These are phyloP conservation scores for Nakazawaea ishiwadae DNA, from an alignment of 805 yeast genomes.

Conservation along the genomic window DNA sequence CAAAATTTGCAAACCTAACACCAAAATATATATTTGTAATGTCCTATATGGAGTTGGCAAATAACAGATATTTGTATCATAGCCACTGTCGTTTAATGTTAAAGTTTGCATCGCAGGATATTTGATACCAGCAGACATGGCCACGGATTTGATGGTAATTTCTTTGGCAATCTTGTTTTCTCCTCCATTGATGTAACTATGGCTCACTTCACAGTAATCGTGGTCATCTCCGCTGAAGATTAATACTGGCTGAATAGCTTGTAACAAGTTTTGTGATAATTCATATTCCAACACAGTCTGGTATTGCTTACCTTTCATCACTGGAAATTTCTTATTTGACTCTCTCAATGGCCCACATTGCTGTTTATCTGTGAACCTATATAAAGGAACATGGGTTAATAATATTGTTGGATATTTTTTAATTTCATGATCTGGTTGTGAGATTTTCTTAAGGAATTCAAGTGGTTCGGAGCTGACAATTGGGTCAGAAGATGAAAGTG, in stretches of 20 bases:
- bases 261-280: conserved; percentile 54
- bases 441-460: conserved; percentile 43
- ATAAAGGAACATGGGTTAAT: conserved; percentile 85
- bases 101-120: conserved; percentile 85
- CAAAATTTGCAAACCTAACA: conserved; percentile 7
- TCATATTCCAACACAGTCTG: conserved; percentile 78
- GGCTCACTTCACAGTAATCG: conserved; percentile 82
- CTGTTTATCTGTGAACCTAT: conserved; percentile 56
- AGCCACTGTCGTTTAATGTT: conserved; percentile 42
- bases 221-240: conserved; percentile 95
- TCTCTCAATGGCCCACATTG: conserved; percentile 79
- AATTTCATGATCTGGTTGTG: conserved; percentile 18
- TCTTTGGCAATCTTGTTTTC: conserved; percentile 47
- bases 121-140: conserved; percentile 89
- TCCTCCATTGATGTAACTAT: conserved; percentile 26
- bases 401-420: conserved; percentile 55
- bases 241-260: conserved; percentile 56
- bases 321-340: conserved; percentile 55
- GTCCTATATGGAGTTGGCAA: conserved; percentile 10
- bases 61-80: conserved; percentile 7
- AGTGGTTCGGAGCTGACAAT: conserved; percentile 42
- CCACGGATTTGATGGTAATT: conserved; percentile 80
- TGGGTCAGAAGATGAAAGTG: conserved; percentile 53
- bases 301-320: conserved; percentile 75
- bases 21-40: conserved; percentile 9